These are phyloP conservation scores for Ustanciosporium gigantosporum DNA, from an alignment of 1,284 basidiomycete species.

Conservation along the genomic window DNA sequence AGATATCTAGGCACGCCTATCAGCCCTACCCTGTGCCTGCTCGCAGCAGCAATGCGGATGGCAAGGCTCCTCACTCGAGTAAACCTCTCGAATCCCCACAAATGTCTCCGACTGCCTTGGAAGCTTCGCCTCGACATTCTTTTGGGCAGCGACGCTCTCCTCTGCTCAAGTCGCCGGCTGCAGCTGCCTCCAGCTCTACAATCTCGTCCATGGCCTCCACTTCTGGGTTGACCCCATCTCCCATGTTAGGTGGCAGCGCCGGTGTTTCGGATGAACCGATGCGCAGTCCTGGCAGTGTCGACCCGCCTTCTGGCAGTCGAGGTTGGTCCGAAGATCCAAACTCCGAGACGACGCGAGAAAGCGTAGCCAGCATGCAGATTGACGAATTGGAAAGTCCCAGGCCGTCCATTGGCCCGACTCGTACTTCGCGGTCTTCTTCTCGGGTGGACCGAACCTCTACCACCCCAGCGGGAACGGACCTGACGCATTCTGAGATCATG, in stretches of 20 bases:
- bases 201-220: background rate
- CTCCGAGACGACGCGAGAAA: conserved; percentile 13
- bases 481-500: conserved; percentile 37
- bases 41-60: no score
- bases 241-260: no score
- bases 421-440: conserved; percentile 14
- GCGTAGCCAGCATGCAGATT: conserved; percentile 31
- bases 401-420: no score
- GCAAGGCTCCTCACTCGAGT: no score
- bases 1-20: background rate
- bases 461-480: conserved; percentile 9
- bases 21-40: background rate
- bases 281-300: background rate
- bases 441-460: conserved; percentile 9
- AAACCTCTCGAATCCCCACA: no score
- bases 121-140: background rate
- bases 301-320: background rate
- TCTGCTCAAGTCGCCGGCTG: background rate
- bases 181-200: background rate
- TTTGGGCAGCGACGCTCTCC: background rate
- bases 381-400: conserved; percentile 7
- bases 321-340: conserved; percentile 10
- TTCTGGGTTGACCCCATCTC: background rate
- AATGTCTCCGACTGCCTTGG: background rate
- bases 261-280: background rate